These are phyloP conservation scores for Sedum album DNA, from an alignment of 164 flowering plant genomes.

Conservation along the genomic window DNA sequence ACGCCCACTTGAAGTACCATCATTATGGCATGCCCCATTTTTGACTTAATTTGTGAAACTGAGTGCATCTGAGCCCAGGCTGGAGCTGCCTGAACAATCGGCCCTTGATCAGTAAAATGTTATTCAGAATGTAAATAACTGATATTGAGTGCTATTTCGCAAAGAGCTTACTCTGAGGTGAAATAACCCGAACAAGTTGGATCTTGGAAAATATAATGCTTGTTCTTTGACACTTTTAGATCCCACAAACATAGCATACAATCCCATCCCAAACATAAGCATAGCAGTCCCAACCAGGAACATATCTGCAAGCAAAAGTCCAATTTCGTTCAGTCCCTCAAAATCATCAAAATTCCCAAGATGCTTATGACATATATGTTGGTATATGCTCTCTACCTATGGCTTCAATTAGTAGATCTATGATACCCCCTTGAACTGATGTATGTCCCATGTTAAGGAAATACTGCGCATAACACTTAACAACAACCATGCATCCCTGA, in stretches of 20 bases:
- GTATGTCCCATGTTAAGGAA: slow-evolving; percentile 32
- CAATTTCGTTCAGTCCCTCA: not conserved
- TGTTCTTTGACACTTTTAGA: slow-evolving; percentile 24
- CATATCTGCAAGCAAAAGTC: slow-evolving; percentile 42
- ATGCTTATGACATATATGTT: no score
- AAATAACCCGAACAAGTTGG: slow-evolving; percentile 54
- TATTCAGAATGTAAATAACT: not conserved
- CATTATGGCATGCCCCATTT: slow-evolving; percentile 65
- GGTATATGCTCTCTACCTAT: slow-evolving; percentile 32
- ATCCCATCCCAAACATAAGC: slow-evolving; percentile 58
- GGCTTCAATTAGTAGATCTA: slow-evolving; percentile 58
- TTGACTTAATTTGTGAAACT: slow-evolving; percentile 54
- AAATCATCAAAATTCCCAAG: not conserved
- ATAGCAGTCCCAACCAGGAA: slow-evolving; percentile 70
- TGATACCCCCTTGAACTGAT: slow-evolving; percentile 37
- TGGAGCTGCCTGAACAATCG: slow-evolving; percentile 39
- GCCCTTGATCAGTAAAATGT: not conserved
- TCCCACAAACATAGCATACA: slow-evolving; percentile 56
- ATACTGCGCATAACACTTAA: slow-evolving; percentile 53
- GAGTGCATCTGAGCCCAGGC: slow-evolving; percentile 46
- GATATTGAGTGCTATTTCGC: not conserved
- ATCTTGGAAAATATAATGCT: slow-evolving; percentile 21
- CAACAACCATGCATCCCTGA: slow-evolving; percentile 54
- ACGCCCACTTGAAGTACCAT: slow-evolving; percentile 81
- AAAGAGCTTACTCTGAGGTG: slow-evolving; percentile 29